Base-by-base conservation (phyloP, 2,329 filamentous ascomycete genomes). In the Escovopsis sp. region DNA sequence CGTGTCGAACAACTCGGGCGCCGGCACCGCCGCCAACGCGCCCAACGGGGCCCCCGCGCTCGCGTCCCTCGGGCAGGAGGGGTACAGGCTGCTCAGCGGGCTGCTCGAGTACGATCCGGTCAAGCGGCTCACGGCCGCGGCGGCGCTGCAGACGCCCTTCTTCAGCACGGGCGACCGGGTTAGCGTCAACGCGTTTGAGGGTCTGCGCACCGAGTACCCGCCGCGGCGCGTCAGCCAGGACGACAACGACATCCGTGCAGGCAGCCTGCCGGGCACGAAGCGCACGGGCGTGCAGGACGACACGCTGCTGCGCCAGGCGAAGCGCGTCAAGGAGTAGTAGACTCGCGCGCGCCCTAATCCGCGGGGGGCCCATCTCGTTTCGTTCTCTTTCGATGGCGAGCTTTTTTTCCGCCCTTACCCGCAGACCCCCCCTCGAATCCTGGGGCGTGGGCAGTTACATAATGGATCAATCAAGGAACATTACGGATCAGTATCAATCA, bases 171-270 rank as follows among this genome's bases (percentile, higher is more conserved):
- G 80, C 3, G 80, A 83, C 19, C 76, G 77, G 46, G 75, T 91
- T 15, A 82, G 74, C 35, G 72, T 77, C 34, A 91, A 94, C 57
- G 95, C 87, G 56, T 98, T 98, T 52, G 86, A 94, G 55, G 87
- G 88, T 0, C 72, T 87, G 41, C 85, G 86, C 61, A 78, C 78
- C 48, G 85, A 91, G 55, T 98, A 98, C 59, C 91, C 91, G 0
- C 80, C 87, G 55, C 74, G 91, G 7, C 76, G 89, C 39, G 88
- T 98, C 35, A 94, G 83, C 53, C 82, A 93, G 53, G 91, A 98
- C 55, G 87, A 95, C 58, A 94, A 94, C 53, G 91, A 96, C 60
- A 95, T 96, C 44, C 72, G 85, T n/a, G 88, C 85, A 1, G 80
- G 81, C 36, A 94, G 86, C 59, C 62, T 95, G 33, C 86, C 89